Evolutionary conservation across 768 basidiomycete species (phyloP).

Genomic region (Mycena galericulata): DNA sequence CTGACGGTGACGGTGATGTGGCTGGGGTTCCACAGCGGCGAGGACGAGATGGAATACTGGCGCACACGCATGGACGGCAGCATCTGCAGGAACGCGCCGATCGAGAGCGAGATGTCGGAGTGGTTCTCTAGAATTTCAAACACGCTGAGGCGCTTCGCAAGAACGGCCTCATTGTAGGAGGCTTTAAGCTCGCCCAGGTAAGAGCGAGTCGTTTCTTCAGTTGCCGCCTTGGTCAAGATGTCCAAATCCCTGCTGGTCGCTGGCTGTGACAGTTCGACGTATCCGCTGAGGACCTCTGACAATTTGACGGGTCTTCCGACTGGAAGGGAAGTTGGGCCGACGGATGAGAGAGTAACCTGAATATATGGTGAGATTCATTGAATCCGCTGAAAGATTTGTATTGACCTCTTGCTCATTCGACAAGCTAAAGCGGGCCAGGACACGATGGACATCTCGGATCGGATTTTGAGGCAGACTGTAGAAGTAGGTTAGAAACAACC

Average conservation of each 20-base stretch:
- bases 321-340: slow-evolving; percentile 54
- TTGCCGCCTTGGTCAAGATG: slow-evolving; percentile 42
- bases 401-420: slow-evolving; percentile 54
- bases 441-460: slow-evolving; percentile 50
- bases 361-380: neutral
- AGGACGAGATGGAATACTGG: slow-evolving; percentile 65
- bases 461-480: slow-evolving; percentile 56
- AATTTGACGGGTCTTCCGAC: slow-evolving; percentile 51
- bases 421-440: slow-evolving; percentile 50
- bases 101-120: slow-evolving; percentile 49
- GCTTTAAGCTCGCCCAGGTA: slow-evolving; percentile 46
- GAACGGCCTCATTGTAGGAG: slow-evolving; percentile 49
- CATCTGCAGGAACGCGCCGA: slow-evolving; percentile 53
- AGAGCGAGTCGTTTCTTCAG: slow-evolving; percentile 39
- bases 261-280: slow-evolving; percentile 62
- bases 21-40: slow-evolving; percentile 57
- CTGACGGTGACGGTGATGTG: slow-evolving; percentile 59
- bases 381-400: neutral
- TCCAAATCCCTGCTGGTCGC: slow-evolving; percentile 57
- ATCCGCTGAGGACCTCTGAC: slow-evolving; percentile 53
- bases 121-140: slow-evolving; percentile 56
- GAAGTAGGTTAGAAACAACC: neutral
- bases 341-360: slow-evolving; percentile 52
- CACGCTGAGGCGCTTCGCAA: slow-evolving; percentile 51
- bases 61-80: slow-evolving; percentile 61